phyloP scores from a whole-genome alignment of 129 eudicot species.

The Chrysanthemum makinoi region DNA sequence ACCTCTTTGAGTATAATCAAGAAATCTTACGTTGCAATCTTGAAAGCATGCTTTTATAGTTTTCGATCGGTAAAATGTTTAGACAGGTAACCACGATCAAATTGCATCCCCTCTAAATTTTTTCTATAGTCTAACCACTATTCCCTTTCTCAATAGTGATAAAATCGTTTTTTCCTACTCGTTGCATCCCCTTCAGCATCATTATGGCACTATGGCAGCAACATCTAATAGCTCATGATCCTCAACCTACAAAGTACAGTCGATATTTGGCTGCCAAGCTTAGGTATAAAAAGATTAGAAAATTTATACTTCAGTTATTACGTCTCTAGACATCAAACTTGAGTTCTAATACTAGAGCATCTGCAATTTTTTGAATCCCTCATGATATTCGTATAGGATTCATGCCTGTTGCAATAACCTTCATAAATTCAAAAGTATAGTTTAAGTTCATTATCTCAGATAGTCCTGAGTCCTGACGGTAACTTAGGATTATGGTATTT shows the following conservation, averaged over 20 bases:
- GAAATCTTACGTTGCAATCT: constrained; percentile 64
- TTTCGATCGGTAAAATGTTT: constrained; percentile 71
- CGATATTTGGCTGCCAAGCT: constrained; percentile 20
- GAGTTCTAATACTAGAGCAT: constrained; percentile 70
- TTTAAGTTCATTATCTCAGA: neutral
- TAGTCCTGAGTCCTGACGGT: neutral
- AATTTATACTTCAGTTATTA: constrained; percentile 18
- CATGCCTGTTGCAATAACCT: constrained; percentile 85
- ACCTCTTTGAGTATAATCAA: neutral
- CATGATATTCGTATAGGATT: constrained; percentile 76
- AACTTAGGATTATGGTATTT: neutral
- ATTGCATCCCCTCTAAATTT: constrained; percentile 83
- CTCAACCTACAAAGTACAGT: constrained; percentile 58
- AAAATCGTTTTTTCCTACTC: constrained; percentile 76
- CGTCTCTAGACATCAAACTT: constrained; percentile 74
- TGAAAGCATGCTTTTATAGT: constrained; percentile 60
- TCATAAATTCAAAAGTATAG: constrained; percentile 20
- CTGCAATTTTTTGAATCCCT: constrained; percentile 79
- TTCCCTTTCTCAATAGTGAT: constrained; percentile 75
- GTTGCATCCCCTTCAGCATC: constrained; percentile 51
- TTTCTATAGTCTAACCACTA: constrained; percentile 43
- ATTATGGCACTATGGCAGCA: constrained; percentile 89
- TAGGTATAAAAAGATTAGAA: neutral
- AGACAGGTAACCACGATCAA: constrained; percentile 87
- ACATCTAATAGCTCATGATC: constrained; percentile 82